phyloP scores from a whole-genome alignment of 2,329 filamentous ascomycete genomes.

The Alternaria ventricosa region DNA sequence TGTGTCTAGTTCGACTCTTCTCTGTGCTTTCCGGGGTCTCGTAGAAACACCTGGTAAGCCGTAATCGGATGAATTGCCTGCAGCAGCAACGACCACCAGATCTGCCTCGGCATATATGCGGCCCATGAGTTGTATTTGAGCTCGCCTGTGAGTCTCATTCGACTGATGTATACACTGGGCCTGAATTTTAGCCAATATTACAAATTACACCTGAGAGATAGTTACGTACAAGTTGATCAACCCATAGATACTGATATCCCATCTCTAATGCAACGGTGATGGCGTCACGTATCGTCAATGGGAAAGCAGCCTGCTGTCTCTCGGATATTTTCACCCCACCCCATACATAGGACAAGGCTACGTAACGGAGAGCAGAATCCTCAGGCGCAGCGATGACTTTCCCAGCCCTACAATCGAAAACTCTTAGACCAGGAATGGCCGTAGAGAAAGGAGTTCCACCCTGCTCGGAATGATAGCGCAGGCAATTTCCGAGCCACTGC shows the following conservation, averaged over 20 bases:
- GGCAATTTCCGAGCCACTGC: background rate
- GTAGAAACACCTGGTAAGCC: background rate
- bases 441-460: too few species aligned
- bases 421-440: background rate
- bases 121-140: background rate
- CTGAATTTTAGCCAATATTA: fast-evolving
- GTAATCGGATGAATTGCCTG: fast-evolving
- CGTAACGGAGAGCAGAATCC: background rate
- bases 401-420: background rate
- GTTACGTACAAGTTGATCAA: background rate
- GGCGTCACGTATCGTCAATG: background rate
- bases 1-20: fast-evolving
- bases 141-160: background rate
- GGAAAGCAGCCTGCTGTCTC: fast-evolving
- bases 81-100: background rate
- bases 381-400: background rate
- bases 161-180: background rate
- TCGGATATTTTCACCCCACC: background rate
- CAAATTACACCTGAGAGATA: fast-evolving
- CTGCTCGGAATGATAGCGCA: too few species aligned
- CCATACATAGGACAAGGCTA: background rate
- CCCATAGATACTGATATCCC: background rate
- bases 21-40: background rate
- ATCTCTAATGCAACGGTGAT: background rate
- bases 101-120: background rate